A percentile compares a stretch with the other conserved stretches of the same genome.
These are phyloP conservation scores for Parathielavia appendiculata DNA, from an alignment of 495 filamentous ascomycete species.

Conservation along the genomic window DNA sequence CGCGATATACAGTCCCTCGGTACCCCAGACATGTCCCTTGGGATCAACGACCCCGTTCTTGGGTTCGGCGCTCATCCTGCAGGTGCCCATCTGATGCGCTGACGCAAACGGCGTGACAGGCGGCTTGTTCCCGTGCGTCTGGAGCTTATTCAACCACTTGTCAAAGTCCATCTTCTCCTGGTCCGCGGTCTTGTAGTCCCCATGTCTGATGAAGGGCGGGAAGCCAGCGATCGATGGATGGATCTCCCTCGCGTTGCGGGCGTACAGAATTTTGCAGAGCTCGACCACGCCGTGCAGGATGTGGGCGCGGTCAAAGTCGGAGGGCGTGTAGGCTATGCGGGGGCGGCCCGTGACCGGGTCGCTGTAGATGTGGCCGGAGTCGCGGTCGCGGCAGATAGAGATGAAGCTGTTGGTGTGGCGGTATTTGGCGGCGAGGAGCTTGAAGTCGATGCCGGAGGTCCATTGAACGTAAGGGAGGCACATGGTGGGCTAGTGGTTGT, in stretches of 20 bases:
- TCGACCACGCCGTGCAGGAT: constrained; percentile 67
- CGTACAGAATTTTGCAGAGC: constrained; percentile 68
- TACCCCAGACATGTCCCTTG: constrained; percentile 71
- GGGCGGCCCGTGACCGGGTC: constrained; percentile 62
- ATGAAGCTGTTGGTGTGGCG: constrained; percentile 63
- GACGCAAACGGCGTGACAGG: constrained; percentile 44
- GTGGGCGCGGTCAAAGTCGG: constrained; percentile 62
- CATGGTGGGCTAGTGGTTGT: constrained; percentile 25
- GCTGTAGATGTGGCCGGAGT: constrained; percentile 66
- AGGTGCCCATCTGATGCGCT: constrained; percentile 92
- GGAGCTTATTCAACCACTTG: constrained; percentile 58
- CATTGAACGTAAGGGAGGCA: constrained; percentile 57
- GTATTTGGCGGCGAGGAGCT: constrained; percentile 56
- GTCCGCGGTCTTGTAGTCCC: constrained; percentile 7
- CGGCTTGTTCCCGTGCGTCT: constrained; percentile 44
- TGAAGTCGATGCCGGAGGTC: constrained; percentile 60
- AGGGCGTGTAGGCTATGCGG: constrained; percentile 62
- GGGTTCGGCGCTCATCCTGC: constrained; percentile 65
- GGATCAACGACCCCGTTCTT: constrained; percentile 68
- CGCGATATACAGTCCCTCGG: constrained; percentile 65
- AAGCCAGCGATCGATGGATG: constrained; percentile 55
- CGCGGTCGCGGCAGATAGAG: constrained; percentile 63
- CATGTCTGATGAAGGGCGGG: constrained; percentile 57
- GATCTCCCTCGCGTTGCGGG: constrained; percentile 74
- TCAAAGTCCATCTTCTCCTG: constrained; percentile 22